Percentiles rank a stretch among this genome's conserved stretches.
Evolutionary conservation across 1,139 yeast species (phyloP).

Genomic region (Scheffersomyces segobiensis): DNA sequence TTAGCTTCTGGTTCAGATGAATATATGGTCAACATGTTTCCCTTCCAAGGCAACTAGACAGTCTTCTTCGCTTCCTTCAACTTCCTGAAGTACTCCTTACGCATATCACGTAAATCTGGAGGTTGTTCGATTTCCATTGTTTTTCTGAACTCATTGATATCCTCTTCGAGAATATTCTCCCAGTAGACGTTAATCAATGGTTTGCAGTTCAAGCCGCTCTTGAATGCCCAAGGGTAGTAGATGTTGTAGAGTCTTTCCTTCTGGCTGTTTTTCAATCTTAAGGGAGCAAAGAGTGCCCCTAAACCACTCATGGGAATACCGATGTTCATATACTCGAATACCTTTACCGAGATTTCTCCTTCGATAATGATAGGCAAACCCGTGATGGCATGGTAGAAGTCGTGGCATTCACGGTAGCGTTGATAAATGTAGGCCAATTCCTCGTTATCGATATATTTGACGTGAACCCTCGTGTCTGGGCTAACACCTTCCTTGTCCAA

Average conservation of each 20-base stretch:
- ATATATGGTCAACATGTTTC: background rate
- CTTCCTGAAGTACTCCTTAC: slow-evolving; percentile 43
- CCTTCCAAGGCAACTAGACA: background rate
- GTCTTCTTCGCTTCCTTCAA: slow-evolving; percentile 24
- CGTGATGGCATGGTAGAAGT: slow-evolving; percentile 90
- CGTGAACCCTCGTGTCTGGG: slow-evolving; percentile 91
- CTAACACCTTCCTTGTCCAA: slow-evolving; percentile 83
- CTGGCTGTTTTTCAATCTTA: slow-evolving; percentile 53
- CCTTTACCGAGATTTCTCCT: slow-evolving; percentile 93
- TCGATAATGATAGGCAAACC: slow-evolving; percentile 90
- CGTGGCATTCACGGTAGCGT: slow-evolving; percentile 95
- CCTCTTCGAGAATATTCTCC: slow-evolving; percentile 79
- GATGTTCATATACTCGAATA: slow-evolving; percentile 87
- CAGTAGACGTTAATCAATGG: slow-evolving; percentile 88
- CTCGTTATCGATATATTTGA: slow-evolving; percentile 82
- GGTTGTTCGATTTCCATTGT: slow-evolving; percentile 71
- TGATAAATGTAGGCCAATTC: slow-evolving; percentile 90
- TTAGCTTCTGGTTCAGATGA: background rate
- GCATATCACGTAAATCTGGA: slow-evolving; percentile 73
- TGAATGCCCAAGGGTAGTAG: slow-evolving; percentile 88
- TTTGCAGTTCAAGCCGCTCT: slow-evolving; percentile 70
- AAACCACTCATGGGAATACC: slow-evolving; percentile 96
- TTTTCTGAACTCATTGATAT: slow-evolving; percentile 69
- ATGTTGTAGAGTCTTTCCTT: slow-evolving; percentile 57
- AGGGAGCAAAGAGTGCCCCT: slow-evolving; percentile 86